phyloP scores from a whole-genome alignment of 495 filamentous ascomycete species.

The Rusavskia elegans region DNA sequence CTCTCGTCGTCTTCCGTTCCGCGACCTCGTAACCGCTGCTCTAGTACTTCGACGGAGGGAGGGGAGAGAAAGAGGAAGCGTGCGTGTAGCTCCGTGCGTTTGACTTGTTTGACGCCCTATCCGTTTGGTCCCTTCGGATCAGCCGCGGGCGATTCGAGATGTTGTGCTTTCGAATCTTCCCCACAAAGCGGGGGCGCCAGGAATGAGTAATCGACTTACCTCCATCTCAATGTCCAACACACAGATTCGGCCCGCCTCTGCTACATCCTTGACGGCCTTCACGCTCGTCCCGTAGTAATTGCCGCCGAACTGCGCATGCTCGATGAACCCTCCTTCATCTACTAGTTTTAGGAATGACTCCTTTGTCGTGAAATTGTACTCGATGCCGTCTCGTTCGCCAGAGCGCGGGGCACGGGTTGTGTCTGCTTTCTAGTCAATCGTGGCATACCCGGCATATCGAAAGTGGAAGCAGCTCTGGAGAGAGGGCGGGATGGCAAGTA shows the following conservation, averaged over 20 bases:
- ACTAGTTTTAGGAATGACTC: conserved; percentile 57
- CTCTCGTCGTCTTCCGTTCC: conserved; percentile 71
- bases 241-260: conserved; percentile 33
- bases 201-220: conserved; percentile 20
- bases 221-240: conserved; percentile 84
- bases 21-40: conserved; percentile 61
- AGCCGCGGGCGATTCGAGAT: neutral
- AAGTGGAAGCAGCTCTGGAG: neutral
- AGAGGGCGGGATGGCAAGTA: neutral
- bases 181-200: neutral
- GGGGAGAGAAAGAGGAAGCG: conserved; percentile 79
- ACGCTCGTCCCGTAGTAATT: conserved; percentile 81
- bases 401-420: conserved; percentile 66
- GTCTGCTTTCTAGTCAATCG: conserved; percentile 20
- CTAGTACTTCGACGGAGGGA: conserved; percentile 57
- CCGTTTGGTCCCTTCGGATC: neutral
- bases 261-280: conserved; percentile 57
- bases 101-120: conserved; percentile 88
- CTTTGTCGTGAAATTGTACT: conserved; percentile 68
- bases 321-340: conserved; percentile 61
- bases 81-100: conserved; percentile 54
- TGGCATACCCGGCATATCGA: too few species aligned
- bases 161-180: neutral
- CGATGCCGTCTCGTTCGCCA: conserved; percentile 57
- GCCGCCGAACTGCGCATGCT: conserved; percentile 74